Percentiles rank a stretch among this genome's conserved stretches.
These are phyloP conservation scores for Neckera pumila DNA, from an alignment of 225 moss, liverwort and hornwort genomes.

Conservation along the genomic window DNA sequence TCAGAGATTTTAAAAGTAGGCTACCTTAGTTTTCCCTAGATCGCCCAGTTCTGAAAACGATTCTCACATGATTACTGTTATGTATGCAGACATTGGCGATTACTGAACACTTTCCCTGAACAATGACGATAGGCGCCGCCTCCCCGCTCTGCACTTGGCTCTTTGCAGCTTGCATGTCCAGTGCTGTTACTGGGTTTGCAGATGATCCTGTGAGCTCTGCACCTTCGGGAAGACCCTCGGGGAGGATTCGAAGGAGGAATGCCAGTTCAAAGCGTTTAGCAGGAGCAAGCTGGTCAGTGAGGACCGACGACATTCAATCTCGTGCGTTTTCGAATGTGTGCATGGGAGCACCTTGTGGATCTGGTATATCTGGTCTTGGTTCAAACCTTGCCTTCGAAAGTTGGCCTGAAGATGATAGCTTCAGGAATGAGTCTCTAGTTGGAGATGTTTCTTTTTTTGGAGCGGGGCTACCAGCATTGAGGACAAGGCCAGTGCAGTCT, in stretches of 20 bases:
- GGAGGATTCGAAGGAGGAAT: conserved; percentile 40
- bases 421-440: conserved; percentile 19
- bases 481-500: conserved; percentile 13
- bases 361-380: conserved; percentile 37
- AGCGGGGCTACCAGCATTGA: conserved; percentile 23
- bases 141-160: conserved; percentile 49
- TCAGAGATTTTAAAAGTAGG: neutral
- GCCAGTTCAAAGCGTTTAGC: conserved; percentile 42
- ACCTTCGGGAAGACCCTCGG: conserved; percentile 32
- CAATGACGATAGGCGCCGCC: conserved; percentile 23
- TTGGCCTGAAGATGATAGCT: conserved; percentile 21
- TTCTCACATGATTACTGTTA: neutral
- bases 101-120: neutral
- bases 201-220: conserved; percentile 36
- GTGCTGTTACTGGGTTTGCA: conserved; percentile 22
- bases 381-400: conserved; percentile 27
- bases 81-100: conserved; percentile 8
- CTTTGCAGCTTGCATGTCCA: conserved; percentile 41
- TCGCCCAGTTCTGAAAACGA: neutral
- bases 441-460: conserved; percentile 43
- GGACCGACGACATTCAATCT: conserved; percentile 13
- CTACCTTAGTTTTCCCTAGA: neutral
- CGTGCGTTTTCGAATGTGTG: conserved; percentile 28
- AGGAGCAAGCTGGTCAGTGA: conserved; percentile 37
- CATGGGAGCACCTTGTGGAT: conserved; percentile 45